These are phyloP conservation scores for Penicillium glabrum DNA, from an alignment of 2,329 filamentous ascomycete species.

Conservation along the genomic window DNA sequence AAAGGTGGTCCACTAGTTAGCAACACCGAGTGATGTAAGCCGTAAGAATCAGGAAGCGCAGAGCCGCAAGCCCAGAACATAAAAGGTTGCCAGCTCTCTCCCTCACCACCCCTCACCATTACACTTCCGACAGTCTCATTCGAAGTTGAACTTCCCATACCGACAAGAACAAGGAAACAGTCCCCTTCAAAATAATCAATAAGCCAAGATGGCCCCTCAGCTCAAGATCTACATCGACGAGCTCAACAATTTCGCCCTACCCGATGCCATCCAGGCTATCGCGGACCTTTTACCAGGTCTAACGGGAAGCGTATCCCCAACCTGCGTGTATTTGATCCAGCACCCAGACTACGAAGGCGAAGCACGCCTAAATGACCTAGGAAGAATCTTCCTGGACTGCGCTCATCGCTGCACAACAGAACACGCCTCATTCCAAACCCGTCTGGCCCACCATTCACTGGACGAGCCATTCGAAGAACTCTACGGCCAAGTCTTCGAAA, in stretches of 20 bases:
- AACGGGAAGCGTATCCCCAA: constrained; percentile 10
- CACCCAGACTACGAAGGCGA: constrained; percentile 13
- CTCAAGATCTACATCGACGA: constrained; percentile 12
- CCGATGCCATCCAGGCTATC: constrained; percentile 11
- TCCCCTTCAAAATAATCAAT: not conserved
- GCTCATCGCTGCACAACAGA: constrained; percentile 12
- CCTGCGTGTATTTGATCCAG: constrained; percentile 9
- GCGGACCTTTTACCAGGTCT: constrained; percentile 11
- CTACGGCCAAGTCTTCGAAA: constrained; percentile 7
- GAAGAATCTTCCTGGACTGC: constrained; percentile 9
- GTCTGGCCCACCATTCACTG: constrained; percentile 13
- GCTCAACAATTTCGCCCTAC: constrained; percentile 9
- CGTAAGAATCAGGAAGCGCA: not conserved
- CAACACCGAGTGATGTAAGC: not conserved
- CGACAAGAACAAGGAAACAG: too few species aligned
- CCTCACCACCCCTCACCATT: not conserved
- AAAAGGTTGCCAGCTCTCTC: not conserved
- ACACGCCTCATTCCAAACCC: constrained; percentile 16
- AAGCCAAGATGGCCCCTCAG: not conserved
- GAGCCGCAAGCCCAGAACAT: not conserved
- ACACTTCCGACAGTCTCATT: too few species aligned
- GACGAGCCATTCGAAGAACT: constrained; percentile 14
- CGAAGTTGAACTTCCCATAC: too few species aligned
- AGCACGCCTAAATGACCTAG: constrained; percentile 17
- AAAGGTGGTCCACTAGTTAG: not conserved